Evolutionary conservation across 495 filamentous ascomycete genomes (phyloP), one percentile per base, ranked within the genome.

Genomic region (Oidiodendron maius): DNA sequence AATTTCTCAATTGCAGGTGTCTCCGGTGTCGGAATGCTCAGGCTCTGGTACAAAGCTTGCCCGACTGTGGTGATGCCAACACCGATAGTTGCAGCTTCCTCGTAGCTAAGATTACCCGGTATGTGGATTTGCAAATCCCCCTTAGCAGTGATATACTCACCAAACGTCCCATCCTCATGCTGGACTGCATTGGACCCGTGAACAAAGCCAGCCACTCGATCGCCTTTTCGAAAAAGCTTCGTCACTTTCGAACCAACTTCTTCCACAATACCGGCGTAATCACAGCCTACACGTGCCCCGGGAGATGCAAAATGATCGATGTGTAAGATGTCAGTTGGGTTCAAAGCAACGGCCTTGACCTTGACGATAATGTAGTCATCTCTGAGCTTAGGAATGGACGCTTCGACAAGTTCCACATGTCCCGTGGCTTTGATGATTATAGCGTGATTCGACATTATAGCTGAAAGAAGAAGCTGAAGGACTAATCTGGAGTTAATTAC

Each of bases 11-110:
- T 22, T 3, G 24, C 39, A 21, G 35, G 40, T 17, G 30, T 25
- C 2, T 21, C 32, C 1, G 62, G 56, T 3, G 69, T 53, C 4
- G 49, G 62, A 1, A 84, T 63, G 12, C 22, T 45, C 8, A 54
- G 18, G 15, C 46, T 15, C 62, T 66, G 60, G 49, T 71, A 82
- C 10, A 85, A 61, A 0, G 68, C 74, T 25, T 63, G 63, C 3
- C 72, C 68, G 11, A 77, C 73, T 0, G 82, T 83, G 3, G 70
- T 67, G 13, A 80, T 51, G 12, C 69, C 70, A n/a, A 82, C 63
- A 0, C 77, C 78, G 6, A 83, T 46, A n/a, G 75, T 77, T 16
- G 60, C 52, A 10, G 68, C 78, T 4, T 70, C 44, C 17, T 66
- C 64, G 44, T 70, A 80, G 16, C 62, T 52, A 12, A 82, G 21